Conservation (phyloP, 23 red algal species). For the Pyropia yezoensis region DNA sequence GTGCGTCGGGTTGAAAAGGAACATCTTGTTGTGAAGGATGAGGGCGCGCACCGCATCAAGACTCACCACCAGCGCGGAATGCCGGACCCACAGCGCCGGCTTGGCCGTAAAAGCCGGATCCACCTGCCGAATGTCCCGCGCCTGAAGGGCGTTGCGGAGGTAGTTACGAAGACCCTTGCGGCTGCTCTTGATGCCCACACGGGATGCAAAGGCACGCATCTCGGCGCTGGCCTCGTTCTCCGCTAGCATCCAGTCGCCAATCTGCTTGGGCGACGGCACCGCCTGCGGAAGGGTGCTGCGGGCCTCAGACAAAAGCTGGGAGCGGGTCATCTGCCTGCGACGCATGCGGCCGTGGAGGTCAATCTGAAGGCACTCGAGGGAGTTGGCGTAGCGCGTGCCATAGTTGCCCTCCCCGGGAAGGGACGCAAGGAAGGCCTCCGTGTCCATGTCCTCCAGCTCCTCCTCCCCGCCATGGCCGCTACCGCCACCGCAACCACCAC, state of each 20-base stretch:
- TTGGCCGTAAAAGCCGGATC: slow-evolving; percentile 78
- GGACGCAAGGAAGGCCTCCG: neutral
- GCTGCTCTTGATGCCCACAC: slow-evolving; percentile 21
- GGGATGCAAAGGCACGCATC: slow-evolving; percentile 11
- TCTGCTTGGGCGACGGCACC: slow-evolving; percentile 12
- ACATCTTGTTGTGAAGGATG: slow-evolving; percentile 61
- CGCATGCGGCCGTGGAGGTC: slow-evolving; percentile 13
- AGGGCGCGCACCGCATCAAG: slow-evolving; percentile 67
- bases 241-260: slow-evolving; percentile 18
- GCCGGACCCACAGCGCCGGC: slow-evolving; percentile 82
- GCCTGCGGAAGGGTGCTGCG: slow-evolving; percentile 19
- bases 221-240: slow-evolving; percentile 1
- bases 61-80: slow-evolving; percentile 60
- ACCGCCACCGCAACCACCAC: slow-evolving; percentile 7
- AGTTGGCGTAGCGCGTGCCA: slow-evolving; percentile 1
- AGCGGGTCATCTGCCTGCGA: slow-evolving; percentile 22
- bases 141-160: slow-evolving; percentile 53
- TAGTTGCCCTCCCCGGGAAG: neutral
- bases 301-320: slow-evolving; percentile 35
- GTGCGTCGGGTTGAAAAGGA: slow-evolving; percentile 60
- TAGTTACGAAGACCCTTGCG: slow-evolving; percentile 52
- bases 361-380: slow-evolving; percentile 38
- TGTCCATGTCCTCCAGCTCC: neutral
- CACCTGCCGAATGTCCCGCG: slow-evolving; percentile 81
- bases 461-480: neutral